These are phyloP conservation scores for Corymbia maculata DNA, from an alignment of 345 rosid genomes.

Conservation along the genomic window DNA sequence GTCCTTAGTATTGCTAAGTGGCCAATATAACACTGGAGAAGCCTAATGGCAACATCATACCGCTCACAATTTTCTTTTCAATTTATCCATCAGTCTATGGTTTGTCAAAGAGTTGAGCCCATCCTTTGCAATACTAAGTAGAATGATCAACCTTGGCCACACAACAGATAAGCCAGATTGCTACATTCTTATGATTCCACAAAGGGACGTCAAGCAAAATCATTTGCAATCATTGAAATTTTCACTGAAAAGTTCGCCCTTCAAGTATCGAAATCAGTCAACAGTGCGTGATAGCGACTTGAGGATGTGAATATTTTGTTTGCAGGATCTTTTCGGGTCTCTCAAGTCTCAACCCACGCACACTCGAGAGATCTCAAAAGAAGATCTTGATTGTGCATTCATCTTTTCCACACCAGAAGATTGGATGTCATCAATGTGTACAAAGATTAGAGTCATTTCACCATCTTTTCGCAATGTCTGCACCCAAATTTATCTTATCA, in stretches of 20 bases:
- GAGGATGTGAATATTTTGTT: not conserved
- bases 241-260: not conserved
- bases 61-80: not conserved
- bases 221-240: not conserved
- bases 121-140: not conserved
- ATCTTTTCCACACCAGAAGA: not conserved
- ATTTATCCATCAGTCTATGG: not conserved
- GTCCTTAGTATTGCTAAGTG: not conserved
- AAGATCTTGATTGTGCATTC: not conserved
- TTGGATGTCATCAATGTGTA: not conserved
- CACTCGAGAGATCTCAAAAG: not conserved
- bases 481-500: not conserved
- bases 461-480: not conserved
- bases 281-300: not conserved
- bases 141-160: not conserved
- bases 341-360: not conserved
- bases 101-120: not conserved
- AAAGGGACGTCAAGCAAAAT: not conserved
- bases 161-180: not conserved
- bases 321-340: not conserved
- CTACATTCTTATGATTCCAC: not conserved
- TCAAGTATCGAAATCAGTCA: not conserved
- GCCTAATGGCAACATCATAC: not conserved
- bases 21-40: not conserved
- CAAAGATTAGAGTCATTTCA: not conserved